A percentile compares a stretch with the other conserved stretches of the same genome.
These are phyloP conservation scores for Furcasterigmium sp. DNA, from an alignment of 2,329 filamentous ascomycete species.

Conservation along the genomic window DNA sequence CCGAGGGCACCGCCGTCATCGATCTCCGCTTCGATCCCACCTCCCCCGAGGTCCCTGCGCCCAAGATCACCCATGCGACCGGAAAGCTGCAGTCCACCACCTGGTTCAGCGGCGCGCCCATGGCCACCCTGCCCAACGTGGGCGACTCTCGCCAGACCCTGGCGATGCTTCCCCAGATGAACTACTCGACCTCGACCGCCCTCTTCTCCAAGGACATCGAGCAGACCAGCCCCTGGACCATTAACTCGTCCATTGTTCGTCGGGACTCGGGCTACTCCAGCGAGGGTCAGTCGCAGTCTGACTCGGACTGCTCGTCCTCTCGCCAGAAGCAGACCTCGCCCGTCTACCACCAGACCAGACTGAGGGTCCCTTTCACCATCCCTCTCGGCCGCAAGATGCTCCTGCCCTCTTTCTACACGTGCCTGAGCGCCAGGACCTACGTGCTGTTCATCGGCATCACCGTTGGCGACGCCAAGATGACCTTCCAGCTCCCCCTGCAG, in stretches of 20 bases:
- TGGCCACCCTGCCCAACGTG: slow-evolving; percentile 44
- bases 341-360: slow-evolving; percentile 31
- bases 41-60: slow-evolving; percentile 35
- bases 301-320: slow-evolving; percentile 21
- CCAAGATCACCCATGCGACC: slow-evolving; percentile 41
- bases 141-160: slow-evolving; percentile 36
- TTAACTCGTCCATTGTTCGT: slow-evolving; percentile 27
- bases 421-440: slow-evolving; percentile 52
- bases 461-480: slow-evolving; percentile 35
- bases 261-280: slow-evolving; percentile 51
- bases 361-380: slow-evolving; percentile 44
- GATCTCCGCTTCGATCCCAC: slow-evolving; percentile 42
- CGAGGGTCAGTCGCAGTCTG: slow-evolving; percentile 28
- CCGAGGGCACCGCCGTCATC: slow-evolving; percentile 36
- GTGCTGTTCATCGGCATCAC: slow-evolving; percentile 40
- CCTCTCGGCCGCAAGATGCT: slow-evolving; percentile 43
- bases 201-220: slow-evolving; percentile 31
- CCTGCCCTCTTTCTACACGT: slow-evolving; percentile 53
- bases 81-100: slow-evolving; percentile 48
- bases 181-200: slow-evolving; percentile 26
- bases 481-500: slow-evolving; percentile 44
- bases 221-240: slow-evolving; percentile 32
- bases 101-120: slow-evolving; percentile 43
- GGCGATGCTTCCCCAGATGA: slow-evolving; percentile 23
- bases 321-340: slow-evolving; percentile 14